Evolutionary conservation across 768 basidiomycete genomes (phyloP), one percentile per base, ranked within the genome.

Genomic region (Amanita pseudoporphyria): DNA sequence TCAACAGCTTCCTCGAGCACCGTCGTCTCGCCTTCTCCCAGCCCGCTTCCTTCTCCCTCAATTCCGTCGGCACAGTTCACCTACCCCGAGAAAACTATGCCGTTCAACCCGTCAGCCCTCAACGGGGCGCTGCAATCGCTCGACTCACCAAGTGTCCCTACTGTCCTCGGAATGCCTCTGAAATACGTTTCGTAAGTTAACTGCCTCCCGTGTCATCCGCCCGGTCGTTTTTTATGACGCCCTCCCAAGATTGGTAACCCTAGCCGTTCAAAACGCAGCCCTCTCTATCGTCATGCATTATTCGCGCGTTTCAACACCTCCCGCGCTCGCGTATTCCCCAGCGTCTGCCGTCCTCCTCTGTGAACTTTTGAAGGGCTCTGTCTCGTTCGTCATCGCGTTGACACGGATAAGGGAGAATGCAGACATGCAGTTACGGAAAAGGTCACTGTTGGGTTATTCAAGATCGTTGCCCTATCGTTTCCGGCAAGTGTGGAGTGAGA

Each of bases 221-320:
- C 7, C 33, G 18, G 21, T 50, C 45, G 4, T 33, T 41, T 24
- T 13, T 45, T 37, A 21, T 35, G 41, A 28, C 7, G 26, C 26
- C 26, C 26, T 30, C 36, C 33, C 52, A 57, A 87, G 86, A 12
- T 73, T 90, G 52, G 79, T 92, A 55, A 89, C 87, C 14, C 79
- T 94, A 44, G 91, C 91, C 4, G 84, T 95, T 2, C 95, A 99
- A 71, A 98, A 98, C 67, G 91, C 91, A 26, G 82, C 89, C 9
- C 72, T 99, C 43, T 93, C 93, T 47, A 92, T 99, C 61, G 89
- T 98, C 56, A 95, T 99, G 89, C 93, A 97, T 71, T 90, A 97
- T 67, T 97, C 96, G n/a, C 81, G 96, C 52, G 84, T 92, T 51
- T 87, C 88, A 2, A 87, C 79, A 0, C 79, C 90, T 6, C 70